phyloP scores from a whole-genome alignment of 192 early-diverging fungal genomes.

The Pecoramyces ruminantium region DNA sequence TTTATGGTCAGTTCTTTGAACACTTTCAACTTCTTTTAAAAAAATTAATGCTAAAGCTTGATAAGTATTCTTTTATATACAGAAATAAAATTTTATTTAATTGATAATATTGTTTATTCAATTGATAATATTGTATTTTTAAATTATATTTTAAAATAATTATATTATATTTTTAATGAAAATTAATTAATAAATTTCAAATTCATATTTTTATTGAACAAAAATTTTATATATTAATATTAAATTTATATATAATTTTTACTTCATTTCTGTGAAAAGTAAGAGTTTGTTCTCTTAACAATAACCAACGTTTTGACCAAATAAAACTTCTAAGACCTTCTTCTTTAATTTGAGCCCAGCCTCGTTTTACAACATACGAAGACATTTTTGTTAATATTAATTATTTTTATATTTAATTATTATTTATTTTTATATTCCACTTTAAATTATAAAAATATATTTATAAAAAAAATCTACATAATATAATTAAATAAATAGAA shows the following conservation, averaged over 20 bases:
- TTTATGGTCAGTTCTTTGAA: constrained; percentile 77
- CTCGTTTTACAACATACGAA: constrained; percentile 46
- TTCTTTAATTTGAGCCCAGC: constrained; percentile 75
- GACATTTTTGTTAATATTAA: not conserved
- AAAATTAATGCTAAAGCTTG: constrained; percentile 80
- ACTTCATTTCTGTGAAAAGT: constrained; percentile 92
- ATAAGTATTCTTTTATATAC: constrained; percentile 49
- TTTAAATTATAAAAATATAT: too few species aligned
- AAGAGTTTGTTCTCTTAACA: constrained; percentile 74
- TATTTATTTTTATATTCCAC: not conserved
- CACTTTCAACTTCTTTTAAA: constrained; percentile 77
- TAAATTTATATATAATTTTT: not conserved
- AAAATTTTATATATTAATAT: too few species aligned
- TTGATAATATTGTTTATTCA: too few species aligned
- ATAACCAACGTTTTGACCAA: constrained; percentile 86
- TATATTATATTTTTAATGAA: too few species aligned
- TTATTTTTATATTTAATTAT: not conserved
- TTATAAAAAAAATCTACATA: too few species aligned
- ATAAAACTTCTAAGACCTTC: constrained; percentile 79
- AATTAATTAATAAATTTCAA: too few species aligned
- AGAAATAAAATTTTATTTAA: too few species aligned
- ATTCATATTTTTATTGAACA: too few species aligned
- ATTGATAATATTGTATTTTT: too few species aligned
- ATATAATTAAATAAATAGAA: too few species aligned
- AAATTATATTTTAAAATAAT: too few species aligned